Conservation (phyloP, 179 eudicot genomes). For the Silene noctiflora region DNA sequence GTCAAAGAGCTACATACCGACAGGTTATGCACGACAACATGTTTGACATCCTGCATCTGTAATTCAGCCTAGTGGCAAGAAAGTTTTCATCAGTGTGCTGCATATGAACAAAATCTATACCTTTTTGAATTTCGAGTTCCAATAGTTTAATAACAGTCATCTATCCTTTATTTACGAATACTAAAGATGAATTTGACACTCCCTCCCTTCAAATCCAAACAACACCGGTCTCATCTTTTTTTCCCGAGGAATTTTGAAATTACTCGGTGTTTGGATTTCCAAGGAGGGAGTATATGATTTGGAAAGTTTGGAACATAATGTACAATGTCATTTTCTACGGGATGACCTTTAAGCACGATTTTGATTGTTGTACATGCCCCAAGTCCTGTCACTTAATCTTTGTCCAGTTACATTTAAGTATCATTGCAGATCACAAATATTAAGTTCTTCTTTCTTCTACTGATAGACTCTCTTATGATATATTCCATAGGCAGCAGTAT, state of each 20-base stretch:
- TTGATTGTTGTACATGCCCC: no score
- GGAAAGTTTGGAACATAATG: background rate
- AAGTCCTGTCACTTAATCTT: no score
- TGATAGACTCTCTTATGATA: background rate
- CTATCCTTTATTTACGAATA: background rate
- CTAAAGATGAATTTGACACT: background rate
- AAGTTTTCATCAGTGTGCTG: conserved; percentile 13
- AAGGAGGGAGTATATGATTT: background rate
- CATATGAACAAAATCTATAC: background rate
- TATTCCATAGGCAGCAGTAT: background rate
- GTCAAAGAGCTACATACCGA: conserved; percentile 57
- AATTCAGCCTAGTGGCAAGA: conserved; percentile 68
- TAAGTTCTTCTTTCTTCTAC: background rate
- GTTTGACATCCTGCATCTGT: conserved; percentile 82
- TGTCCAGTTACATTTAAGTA: background rate
- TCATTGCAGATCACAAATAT: background rate
- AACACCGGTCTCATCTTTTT: background rate
- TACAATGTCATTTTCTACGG: background rate
- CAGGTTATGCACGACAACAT: conserved; percentile 85
- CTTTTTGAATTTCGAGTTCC: background rate
- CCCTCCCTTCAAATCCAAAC: background rate
- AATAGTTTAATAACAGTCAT: background rate
- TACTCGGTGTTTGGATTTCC: background rate
- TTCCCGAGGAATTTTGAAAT: no score
- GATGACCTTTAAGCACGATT: no score